Percentiles rank a stretch among this genome's conserved stretches.
phyloP scores from a whole-genome alignment of 2,329 filamentous ascomycete species.

The Sarocladiaceae sp. region DNA sequence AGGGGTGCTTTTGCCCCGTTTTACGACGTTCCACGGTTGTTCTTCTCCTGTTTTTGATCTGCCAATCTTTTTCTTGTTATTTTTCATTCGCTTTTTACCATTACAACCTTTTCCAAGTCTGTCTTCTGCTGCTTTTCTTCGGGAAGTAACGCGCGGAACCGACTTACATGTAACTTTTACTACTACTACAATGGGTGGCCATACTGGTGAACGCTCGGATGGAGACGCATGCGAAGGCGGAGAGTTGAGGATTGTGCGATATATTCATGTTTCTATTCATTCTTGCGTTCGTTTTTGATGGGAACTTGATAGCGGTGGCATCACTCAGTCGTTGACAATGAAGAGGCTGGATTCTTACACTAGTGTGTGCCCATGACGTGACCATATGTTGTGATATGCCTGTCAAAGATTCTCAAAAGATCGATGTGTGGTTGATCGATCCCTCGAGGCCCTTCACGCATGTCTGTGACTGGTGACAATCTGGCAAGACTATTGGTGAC shows the following conservation, averaged over 20 bases:
- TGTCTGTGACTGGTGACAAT: no score
- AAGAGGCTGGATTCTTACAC: no score
- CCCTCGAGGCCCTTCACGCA: no score
- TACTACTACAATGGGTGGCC: not conserved
- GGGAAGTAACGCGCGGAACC: not conserved
- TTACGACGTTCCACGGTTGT: conserved; percentile 8
- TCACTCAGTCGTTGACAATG: not conserved
- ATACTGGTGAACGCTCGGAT: not conserved
- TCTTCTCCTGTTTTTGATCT: conserved; percentile 7
- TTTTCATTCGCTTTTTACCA: not conserved
- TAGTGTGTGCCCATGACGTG: no score
- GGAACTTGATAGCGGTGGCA: not conserved
- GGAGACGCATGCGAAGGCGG: not conserved
- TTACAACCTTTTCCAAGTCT: not conserved
- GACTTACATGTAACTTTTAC: conserved; percentile 1
- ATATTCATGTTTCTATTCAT: not conserved
- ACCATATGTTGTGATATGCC: no score
- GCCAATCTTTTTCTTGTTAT: conserved; percentile 6
- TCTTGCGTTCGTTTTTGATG: not conserved
- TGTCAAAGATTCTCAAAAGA: no score
- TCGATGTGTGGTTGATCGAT: no score
- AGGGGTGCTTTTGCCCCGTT: conserved; percentile 7
- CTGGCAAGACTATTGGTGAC: no score
- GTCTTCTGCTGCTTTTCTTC: not conserved
- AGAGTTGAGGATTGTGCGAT: not conserved